phyloP scores from a whole-genome alignment of 371 early-diverging fungal species.

The Mortierella sp. region DNA sequence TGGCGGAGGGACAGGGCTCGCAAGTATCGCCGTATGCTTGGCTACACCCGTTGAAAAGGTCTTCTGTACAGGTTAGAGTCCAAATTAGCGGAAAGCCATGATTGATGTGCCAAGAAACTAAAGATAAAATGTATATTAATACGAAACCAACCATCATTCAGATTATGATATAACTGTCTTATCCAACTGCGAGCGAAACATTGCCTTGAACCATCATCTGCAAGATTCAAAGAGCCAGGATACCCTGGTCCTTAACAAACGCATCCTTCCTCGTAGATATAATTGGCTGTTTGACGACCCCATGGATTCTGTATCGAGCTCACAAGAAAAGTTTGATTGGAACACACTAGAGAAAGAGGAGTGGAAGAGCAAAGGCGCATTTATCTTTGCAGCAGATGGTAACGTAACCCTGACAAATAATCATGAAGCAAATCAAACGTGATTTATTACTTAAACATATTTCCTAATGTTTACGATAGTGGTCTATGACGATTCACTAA shows the following conservation, averaged over 20 bases:
- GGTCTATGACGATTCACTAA: constrained; percentile 43
- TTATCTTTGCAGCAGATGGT: constrained; percentile 49
- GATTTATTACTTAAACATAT: not conserved
- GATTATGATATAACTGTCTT: constrained; percentile 26
- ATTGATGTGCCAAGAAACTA: not conserved
- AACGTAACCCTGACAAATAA: not conserved
- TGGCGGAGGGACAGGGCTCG: constrained; percentile 47
- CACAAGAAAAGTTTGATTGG: constrained; percentile 26
- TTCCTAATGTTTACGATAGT: constrained; percentile 12
- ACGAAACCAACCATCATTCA: not conserved
- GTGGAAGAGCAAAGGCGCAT: constrained; percentile 35
- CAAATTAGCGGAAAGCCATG: not conserved
- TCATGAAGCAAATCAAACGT: no score
- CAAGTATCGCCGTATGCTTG: constrained; percentile 25
- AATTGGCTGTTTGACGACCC: constrained; percentile 41
- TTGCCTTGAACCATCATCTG: constrained; percentile 13
- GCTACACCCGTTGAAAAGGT: constrained; percentile 5
- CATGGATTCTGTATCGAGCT: not conserved
- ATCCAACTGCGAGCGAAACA: constrained; percentile 30
- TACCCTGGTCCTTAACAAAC: not conserved
- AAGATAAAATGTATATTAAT: no score
- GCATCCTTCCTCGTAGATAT: constrained; percentile 12
- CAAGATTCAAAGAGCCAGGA: not conserved
- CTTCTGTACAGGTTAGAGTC: constrained; percentile 32
- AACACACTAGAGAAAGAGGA: constrained; percentile 8